Percentiles rank a stretch among this genome's conserved stretches.
These are phyloP conservation scores for Plenodomus biglobosus DNA, from an alignment of 2,329 filamentous ascomycete genomes.

Conservation along the genomic window DNA sequence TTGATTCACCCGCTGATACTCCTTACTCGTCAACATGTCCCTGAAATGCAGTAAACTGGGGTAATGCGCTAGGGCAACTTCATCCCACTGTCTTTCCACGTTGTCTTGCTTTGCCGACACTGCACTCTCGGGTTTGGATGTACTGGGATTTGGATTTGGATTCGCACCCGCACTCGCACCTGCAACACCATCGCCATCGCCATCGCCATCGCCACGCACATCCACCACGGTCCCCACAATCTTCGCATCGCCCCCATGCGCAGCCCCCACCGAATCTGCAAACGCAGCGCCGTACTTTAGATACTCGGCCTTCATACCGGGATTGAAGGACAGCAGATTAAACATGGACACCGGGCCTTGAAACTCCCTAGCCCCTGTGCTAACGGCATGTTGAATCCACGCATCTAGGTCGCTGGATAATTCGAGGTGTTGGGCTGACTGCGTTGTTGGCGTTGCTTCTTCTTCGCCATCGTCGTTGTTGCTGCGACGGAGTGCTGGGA, in stretches of 20 bases:
- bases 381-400: conserved; percentile 52
- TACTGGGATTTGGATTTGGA: too few species aligned
- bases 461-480: too few species aligned
- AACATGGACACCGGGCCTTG: conserved; percentile 61
- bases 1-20: conserved; percentile 62
- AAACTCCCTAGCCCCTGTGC: conserved; percentile 22
- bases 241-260: conserved; percentile 61
- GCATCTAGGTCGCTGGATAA: conserved; percentile 53
- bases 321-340: conserved; percentile 62
- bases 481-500: conserved; percentile 47
- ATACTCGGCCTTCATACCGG: conserved; percentile 56
- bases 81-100: conserved; percentile 56
- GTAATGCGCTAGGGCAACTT: conserved; percentile 66
- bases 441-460: conserved; percentile 12
- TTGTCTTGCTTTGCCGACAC: too few species aligned
- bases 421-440: conserved; percentile 49
- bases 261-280: conserved; percentile 51
- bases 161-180: conserved; percentile 3
- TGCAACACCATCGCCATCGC: conserved; percentile 15
- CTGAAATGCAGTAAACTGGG: conserved; percentile 63
- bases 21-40: conserved; percentile 60
- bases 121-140: too few species aligned
- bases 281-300: conserved; percentile 61
- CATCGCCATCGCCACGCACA: conserved; percentile 5
- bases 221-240: conserved; percentile 60